Base-by-base conservation (phyloP, 805 yeast genomes). In the Yarrowia osloensis region DNA sequence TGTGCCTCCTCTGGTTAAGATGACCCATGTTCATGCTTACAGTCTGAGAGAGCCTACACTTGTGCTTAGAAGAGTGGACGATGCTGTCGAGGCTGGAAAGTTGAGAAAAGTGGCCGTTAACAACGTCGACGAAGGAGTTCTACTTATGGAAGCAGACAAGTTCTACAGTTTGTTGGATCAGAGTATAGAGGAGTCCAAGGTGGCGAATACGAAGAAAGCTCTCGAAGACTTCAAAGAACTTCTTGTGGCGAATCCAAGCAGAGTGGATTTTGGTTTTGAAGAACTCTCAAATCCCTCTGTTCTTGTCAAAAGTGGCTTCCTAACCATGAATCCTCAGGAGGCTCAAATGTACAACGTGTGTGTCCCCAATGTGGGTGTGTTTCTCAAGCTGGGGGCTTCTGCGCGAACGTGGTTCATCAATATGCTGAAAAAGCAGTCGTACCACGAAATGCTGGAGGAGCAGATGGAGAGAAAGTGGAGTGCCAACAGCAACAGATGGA, bases 371-470 rank as follows among this genome's bases (percentile, higher is more conserved):
- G 74, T 78, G 28, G 82, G 82, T 2, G 69, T 75, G 6, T 73
- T 73, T 42, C 67, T 78, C n/a, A 76, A 74, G 67, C 73, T 78
- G 2, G 75, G 75, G 6, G 42, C 73, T 3, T 55, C 68, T 7
- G 54, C 77, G 13, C 72, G 82, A 1, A 70, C 71, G 24, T 80
- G 82, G 81, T 73, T 79, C 2, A 35, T 73, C 39, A 72, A 71
- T 28, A 67, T 72, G 13, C 72, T 79, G 15, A 69, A 70, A 12
- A 75, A 75, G 59, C 71, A 73, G 59, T 71, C 74, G 42, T 80
- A 77, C 73, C 72, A 74, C n/a, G 82, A 80, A 67, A 66, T 76
- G 63, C 72, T 79, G 24, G 81, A 80, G 68, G 68, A 73, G 3
- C 61, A 40, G 37, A 68, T 80, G 22, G 69, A 55, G n/a, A 78